Evolutionary conservation across 2,329 filamentous ascomycete species (phyloP).

Genomic region (Microsporum canis): DNA sequence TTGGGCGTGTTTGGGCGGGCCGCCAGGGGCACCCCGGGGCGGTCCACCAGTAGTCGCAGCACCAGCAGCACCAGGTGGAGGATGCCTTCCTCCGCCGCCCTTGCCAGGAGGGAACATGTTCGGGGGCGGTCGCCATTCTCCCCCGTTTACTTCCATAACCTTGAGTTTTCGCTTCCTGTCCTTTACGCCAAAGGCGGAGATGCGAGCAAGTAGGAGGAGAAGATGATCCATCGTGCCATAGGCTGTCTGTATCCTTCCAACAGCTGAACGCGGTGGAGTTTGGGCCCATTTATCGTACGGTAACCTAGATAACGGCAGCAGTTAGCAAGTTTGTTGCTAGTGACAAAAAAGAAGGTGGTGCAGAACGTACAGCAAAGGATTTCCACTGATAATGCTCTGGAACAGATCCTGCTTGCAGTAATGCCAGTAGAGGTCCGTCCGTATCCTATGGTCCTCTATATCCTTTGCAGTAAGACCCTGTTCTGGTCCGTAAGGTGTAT

Average conservation of each 20-base stretch:
- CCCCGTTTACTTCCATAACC: constrained; percentile 49
- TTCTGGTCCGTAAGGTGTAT: constrained; percentile 15
- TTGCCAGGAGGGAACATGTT: constrained; percentile 33
- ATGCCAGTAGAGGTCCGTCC: constrained; percentile 90
- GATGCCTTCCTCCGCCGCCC: not conserved
- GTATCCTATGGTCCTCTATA: constrained; percentile 65
- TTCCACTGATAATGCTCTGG: constrained; percentile 79
- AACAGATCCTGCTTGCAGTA: constrained; percentile 90
- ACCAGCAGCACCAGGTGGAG: constrained; percentile 11
- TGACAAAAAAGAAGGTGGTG: too few species aligned
- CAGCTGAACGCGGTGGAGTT: constrained; percentile 70
- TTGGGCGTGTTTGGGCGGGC: constrained; percentile 10
- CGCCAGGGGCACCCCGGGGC: not conserved
- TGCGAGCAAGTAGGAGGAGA: constrained; percentile 65
- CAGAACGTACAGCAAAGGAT: constrained; percentile 63
- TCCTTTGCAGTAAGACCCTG: constrained; percentile 44
- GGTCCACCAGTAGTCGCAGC: not conserved
- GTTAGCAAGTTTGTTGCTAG: constrained; percentile 17
- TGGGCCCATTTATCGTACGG: constrained; percentile 73
- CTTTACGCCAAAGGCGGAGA: constrained; percentile 64
- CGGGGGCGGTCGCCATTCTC: constrained; percentile 44
- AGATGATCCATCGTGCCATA: constrained; percentile 87
- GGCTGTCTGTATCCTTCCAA: constrained; percentile 65
- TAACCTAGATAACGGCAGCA: constrained; percentile 44
- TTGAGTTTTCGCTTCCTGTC: constrained; percentile 70